Evolutionary conservation across 2,329 filamentous ascomycete genomes (phyloP).

Genomic region (Fusarium newnesense): DNA sequence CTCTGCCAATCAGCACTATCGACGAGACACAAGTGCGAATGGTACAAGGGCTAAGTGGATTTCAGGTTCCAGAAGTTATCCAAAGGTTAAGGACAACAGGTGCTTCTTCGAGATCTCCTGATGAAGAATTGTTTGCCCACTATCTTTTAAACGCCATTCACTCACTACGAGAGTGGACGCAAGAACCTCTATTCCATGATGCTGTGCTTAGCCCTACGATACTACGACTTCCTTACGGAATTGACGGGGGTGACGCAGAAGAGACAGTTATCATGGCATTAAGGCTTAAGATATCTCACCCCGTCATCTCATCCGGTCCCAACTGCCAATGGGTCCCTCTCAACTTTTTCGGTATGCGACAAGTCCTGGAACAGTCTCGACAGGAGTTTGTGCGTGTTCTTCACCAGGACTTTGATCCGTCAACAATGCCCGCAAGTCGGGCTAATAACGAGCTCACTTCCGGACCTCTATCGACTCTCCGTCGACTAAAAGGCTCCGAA

Average conservation of each 20-base stretch:
- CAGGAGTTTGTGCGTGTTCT: constrained; percentile 69
- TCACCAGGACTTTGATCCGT: constrained; percentile 66
- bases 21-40: constrained; percentile 65
- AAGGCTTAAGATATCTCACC: constrained; percentile 69
- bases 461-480: constrained; percentile 3
- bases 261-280: constrained; percentile 63
- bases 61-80: constrained; percentile 49
- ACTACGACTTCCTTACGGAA: constrained; percentile 54
- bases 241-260: constrained; percentile 17
- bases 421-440: constrained; percentile 3
- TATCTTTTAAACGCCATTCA: constrained; percentile 56
- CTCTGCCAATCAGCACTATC: constrained; percentile 62
- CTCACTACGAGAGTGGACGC: constrained; percentile 53
- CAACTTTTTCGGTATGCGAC: constrained; percentile 72
- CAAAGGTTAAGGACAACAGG: constrained; percentile 49
- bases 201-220: constrained; percentile 56
- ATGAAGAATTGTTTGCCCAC: constrained; percentile 56
- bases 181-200: constrained; percentile 57
- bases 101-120: constrained; percentile 40
- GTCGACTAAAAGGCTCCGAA: background rate
- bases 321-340: constrained; percentile 70
- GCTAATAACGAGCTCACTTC: constrained; percentile 18
- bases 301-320: constrained; percentile 60
- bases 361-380: constrained; percentile 68
- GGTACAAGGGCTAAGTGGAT: constrained; percentile 59